Percentiles rank a stretch among this genome's conserved stretches.
Conservation (phyloP, 768 basidiomycete genomes). For the Rhodocollybia butyracea region DNA sequence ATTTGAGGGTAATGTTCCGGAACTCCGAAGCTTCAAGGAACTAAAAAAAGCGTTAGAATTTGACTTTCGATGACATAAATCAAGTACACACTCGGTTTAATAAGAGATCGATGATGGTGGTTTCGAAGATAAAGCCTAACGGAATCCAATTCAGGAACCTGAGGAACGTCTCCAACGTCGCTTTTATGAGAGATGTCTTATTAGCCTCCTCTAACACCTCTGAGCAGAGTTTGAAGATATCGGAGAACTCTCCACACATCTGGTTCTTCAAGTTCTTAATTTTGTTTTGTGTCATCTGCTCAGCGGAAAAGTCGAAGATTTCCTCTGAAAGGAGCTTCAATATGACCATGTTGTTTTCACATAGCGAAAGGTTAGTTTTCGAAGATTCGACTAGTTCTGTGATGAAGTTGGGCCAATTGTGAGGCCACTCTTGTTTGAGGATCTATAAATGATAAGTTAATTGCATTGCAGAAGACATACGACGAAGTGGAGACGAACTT, state of each 20-base stretch:
- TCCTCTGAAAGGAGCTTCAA: constrained; percentile 96
- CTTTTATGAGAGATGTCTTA: constrained; percentile 91
- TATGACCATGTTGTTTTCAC: constrained; percentile 99
- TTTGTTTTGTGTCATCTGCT: constrained; percentile 97
- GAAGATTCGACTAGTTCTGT: constrained; percentile 96
- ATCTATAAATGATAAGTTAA: constrained; percentile 50
- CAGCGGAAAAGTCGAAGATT: constrained; percentile 97
- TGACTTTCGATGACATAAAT: constrained; percentile 9
- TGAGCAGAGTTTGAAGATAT: constrained; percentile 96
- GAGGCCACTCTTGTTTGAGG: constrained; percentile 99
- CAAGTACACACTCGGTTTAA: constrained; percentile 73
- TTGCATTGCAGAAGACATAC: not conserved
- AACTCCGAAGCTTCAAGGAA: constrained; percentile 97
- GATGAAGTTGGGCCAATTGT: constrained; percentile 98
- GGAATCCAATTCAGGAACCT: constrained; percentile 99
- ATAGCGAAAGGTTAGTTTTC: constrained; percentile 91
- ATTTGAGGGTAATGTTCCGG: constrained; percentile 95
- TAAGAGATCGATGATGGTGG: constrained; percentile 91
- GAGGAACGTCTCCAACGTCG: constrained; percentile 90
- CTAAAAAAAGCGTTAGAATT: constrained; percentile 37
- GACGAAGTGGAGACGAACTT: constrained; percentile 46
- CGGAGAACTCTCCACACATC: constrained; percentile 96
- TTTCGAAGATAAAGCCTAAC: constrained; percentile 97
- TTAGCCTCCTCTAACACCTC: constrained; percentile 97
- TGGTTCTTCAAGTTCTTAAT: constrained; percentile 97